Evolutionary conservation across 139 green algal species (phyloP).

Genomic region (Tetradesmus lagerheimii): DNA sequence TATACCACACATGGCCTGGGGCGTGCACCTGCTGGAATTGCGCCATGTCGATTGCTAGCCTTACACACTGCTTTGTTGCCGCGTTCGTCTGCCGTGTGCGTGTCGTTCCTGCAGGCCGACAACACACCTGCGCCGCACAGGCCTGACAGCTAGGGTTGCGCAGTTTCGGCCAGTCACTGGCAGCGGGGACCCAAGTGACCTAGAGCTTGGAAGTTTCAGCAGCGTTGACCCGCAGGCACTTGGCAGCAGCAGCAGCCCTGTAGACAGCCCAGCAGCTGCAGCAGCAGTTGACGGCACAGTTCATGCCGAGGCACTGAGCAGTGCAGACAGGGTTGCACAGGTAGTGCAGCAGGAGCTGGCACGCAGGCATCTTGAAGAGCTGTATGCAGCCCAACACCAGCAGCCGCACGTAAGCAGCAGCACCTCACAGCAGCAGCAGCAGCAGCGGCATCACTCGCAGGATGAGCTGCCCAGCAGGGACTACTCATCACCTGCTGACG

Average conservation of each 20-base stretch:
- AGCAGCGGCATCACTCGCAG: not conserved
- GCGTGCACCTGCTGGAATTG: not conserved
- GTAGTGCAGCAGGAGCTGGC: not conserved
- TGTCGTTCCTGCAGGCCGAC: not conserved
- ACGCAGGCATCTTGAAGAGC: slow-evolving; percentile 14
- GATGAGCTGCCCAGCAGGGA: slow-evolving; percentile 1
- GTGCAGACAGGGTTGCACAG: slow-evolving; percentile 8
- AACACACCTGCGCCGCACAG: not conserved
- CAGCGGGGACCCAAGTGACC: slow-evolving; percentile 14
- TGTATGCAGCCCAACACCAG: not conserved
- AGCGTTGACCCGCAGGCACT: not conserved
- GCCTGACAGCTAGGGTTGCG: slow-evolving; percentile 26
- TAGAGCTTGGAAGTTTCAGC: slow-evolving; percentile 1
- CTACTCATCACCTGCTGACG: slow-evolving; percentile 10
- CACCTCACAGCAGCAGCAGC: not conserved
- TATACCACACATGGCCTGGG: not conserved
- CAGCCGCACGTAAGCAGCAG: not conserved
- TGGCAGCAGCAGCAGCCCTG: slow-evolving; percentile 8
- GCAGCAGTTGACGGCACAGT: not conserved
- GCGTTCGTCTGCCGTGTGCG: not conserved
- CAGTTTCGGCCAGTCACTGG: slow-evolving; percentile 36
- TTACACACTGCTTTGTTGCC: not conserved
- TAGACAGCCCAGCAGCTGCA: not conserved
- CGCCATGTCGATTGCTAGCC: not conserved
- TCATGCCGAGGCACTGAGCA: not conserved